These are phyloP conservation scores for Pythium aphanidermatum DNA, from an alignment of 352 stramenopile species.

Conservation along the genomic window DNA sequence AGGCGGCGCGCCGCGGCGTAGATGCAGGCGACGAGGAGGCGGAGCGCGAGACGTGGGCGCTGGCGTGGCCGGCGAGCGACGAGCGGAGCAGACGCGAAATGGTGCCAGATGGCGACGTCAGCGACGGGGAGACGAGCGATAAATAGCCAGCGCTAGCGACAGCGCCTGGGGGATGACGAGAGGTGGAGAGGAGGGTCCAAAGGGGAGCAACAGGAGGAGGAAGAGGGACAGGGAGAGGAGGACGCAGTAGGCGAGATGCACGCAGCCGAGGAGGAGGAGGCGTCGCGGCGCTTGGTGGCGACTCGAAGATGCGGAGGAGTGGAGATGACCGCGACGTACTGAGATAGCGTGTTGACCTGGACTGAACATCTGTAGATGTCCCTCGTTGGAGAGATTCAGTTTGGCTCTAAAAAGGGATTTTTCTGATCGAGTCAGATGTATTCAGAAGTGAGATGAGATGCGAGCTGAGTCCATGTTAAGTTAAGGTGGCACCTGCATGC, in stretches of 20 bases:
- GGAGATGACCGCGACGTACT: too few relatives aligned
- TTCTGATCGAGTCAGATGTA: constrained; percentile 1
- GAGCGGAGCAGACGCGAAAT: constrained; percentile 15
- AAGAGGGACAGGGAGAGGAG: not conserved
- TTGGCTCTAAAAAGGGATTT: not conserved
- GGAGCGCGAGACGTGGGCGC: constrained; percentile 17
- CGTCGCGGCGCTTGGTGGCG: not conserved
- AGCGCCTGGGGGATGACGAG: not conserved
- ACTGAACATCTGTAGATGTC: constrained; percentile 4
- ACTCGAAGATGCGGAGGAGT: not conserved
- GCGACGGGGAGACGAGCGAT: too few relatives aligned
- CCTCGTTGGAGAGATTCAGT: not conserved
- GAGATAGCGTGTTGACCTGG: too few relatives aligned
- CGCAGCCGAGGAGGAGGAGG: not conserved
- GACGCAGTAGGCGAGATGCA: not conserved
- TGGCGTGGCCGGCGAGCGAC: constrained; percentile 15
- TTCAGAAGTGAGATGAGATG: constrained; percentile 22
- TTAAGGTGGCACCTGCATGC: constrained; percentile 24
- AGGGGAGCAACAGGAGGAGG: not conserved
- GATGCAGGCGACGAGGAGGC: constrained; percentile 16
- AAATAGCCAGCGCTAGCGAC: not conserved
- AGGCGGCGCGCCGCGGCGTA: not conserved
- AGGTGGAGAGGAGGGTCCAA: not conserved
- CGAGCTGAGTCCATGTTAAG: constrained; percentile 17
- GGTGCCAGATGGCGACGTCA: constrained; percentile 5